Evolutionary conservation across 2,329 filamentous ascomycete species (phyloP).

Genomic region (Cladophialophora yegresii): DNA sequence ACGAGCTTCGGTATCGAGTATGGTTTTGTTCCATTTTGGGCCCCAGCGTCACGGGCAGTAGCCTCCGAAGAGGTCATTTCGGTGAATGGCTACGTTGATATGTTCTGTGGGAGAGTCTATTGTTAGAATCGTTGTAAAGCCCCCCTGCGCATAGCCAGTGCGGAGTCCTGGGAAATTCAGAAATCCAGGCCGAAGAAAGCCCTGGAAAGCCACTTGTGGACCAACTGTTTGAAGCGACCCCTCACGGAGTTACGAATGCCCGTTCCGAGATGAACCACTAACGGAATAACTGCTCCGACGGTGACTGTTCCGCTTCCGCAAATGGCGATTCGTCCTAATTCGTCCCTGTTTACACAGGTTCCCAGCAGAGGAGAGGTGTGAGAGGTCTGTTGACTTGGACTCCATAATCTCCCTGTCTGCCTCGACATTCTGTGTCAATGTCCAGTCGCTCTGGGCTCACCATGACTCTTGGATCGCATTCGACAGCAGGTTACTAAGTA

Average conservation of each 20-base stretch:
- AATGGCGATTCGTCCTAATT: too few species aligned
- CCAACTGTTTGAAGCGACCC: too few species aligned
- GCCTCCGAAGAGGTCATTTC: not conserved
- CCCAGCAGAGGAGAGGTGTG: not conserved
- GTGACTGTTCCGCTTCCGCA: too few species aligned
- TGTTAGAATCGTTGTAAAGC: not conserved
- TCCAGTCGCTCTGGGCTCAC: not conserved
- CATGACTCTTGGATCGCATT: not conserved
- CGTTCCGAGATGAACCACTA: too few species aligned
- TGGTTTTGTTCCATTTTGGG: constrained; percentile 1
- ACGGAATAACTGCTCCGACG: too few species aligned
- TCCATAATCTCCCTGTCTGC: not conserved
- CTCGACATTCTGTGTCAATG: not conserved
- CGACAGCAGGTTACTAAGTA: too few species aligned
- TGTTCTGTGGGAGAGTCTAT: not conserved
- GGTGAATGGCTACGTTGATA: not conserved
- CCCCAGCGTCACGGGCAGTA: not conserved
- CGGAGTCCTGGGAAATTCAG: not conserved
- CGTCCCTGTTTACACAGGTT: too few species aligned
- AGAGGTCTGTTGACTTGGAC: not conserved
- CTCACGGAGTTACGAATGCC: too few species aligned
- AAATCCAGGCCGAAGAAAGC: not conserved
- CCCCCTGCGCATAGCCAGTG: not conserved
- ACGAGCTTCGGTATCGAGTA: constrained; percentile 32
- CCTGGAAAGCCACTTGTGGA: not conserved